These are phyloP conservation scores for Capronia americana DNA, from an alignment of 2,329 filamentous ascomycete genomes.

Conservation along the genomic window DNA sequence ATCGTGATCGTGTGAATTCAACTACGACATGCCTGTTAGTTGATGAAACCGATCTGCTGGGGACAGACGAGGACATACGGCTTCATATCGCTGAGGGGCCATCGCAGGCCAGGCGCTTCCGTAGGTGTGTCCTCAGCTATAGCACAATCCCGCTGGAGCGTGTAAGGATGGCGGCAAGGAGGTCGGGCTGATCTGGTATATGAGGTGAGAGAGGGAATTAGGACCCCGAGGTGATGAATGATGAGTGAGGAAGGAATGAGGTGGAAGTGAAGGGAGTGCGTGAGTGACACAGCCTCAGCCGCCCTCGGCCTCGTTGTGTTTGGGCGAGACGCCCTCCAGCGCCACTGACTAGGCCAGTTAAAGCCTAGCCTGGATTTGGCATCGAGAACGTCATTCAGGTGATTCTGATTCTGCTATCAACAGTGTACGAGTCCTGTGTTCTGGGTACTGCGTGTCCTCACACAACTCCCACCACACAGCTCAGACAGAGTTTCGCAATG, in stretches of 20 bases:
- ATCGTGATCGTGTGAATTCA: conserved; percentile 53
- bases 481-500: conserved; percentile 27
- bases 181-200: conserved; percentile 3
- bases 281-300: conserved; percentile 4
- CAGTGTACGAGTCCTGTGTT: background rate
- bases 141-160: background rate
- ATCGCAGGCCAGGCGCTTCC: conserved; percentile 42
- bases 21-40: conserved; percentile 41
- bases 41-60: conserved; percentile 15
- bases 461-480: background rate
- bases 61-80: conserved; percentile 47
- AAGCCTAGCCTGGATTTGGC: background rate
- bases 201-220: conserved; percentile 12
- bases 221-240: conserved; percentile 6
- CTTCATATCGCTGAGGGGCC: conserved; percentile 58
- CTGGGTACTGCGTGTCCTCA: too few species aligned
- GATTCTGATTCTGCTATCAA: background rate
- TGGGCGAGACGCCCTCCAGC: background rate
- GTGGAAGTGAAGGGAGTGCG: conserved; percentile 17
- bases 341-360: background rate
- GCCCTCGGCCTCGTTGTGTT: conserved; percentile 1
- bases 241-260: conserved; percentile 2
- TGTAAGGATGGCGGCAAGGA: conserved; percentile 4
- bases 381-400: conserved; percentile 2
- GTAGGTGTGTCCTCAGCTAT: conserved; percentile 3